Conservation (phyloP, 371 early-diverging fungal species). For the Basidiobolus meristosporus region DNA sequence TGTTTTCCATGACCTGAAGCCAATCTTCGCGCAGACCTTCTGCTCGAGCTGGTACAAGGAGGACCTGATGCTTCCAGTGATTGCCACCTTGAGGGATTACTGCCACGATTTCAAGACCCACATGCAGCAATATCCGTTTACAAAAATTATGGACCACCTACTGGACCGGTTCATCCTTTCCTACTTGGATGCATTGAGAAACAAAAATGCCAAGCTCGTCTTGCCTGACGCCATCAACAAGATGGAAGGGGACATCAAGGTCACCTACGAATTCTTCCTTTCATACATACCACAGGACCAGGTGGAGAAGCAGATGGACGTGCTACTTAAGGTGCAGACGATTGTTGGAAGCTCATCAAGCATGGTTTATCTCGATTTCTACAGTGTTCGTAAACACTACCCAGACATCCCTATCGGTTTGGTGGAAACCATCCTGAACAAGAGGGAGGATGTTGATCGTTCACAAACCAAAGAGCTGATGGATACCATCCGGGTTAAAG, state of each 20-base stretch:
- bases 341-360: conserved; percentile 39
- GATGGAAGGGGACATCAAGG: conserved; percentile 38
- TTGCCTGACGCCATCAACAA: conserved; percentile 30
- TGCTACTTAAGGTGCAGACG: conserved; percentile 46
- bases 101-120: conserved; percentile 60
- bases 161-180: conserved; percentile 63
- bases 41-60: conserved; percentile 77
- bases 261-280: conserved; percentile 42
- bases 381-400: conserved; percentile 49
- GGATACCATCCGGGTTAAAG: conserved; percentile 41
- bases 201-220: conserved; percentile 57
- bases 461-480: conserved; percentile 50
- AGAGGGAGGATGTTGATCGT: conserved; percentile 61
- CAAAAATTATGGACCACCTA: conserved; percentile 61
- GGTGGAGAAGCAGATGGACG: conserved; percentile 46
- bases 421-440: conserved; percentile 52
- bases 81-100: conserved; percentile 83
- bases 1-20: conserved; percentile 58
- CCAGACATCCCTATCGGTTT: conserved; percentile 64
- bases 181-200: conserved; percentile 65
- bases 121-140: conserved; percentile 69
- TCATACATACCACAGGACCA: conserved; percentile 35
- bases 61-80: conserved; percentile 52
- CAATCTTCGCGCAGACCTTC: conserved; percentile 51
- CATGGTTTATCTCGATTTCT: conserved; percentile 58